Percentiles rank a stretch among this genome's conserved stretches.
Conservation (phyloP, 331 rosid species). For the Dryas integrifolia region DNA sequence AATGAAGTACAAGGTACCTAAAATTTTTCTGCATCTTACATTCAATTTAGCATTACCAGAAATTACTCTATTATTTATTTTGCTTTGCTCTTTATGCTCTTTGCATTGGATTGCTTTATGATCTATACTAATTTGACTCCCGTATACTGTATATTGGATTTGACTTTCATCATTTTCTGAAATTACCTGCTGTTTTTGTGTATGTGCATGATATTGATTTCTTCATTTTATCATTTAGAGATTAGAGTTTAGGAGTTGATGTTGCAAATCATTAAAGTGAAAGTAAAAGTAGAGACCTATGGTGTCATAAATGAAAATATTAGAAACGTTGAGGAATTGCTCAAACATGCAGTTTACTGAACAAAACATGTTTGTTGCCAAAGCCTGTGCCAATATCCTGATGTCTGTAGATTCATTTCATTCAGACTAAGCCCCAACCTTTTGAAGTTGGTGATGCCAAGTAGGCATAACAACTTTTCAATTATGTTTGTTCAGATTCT, state of each 20-base stretch:
- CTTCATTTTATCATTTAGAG: background rate
- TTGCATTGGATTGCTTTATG: background rate
- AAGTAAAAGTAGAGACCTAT: background rate
- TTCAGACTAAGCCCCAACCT: background rate
- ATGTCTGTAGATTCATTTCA: background rate
- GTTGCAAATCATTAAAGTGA: background rate
- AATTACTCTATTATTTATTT: background rate
- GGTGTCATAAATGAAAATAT: background rate
- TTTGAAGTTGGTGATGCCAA: background rate
- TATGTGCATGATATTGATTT: background rate
- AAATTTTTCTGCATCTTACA: constrained; percentile 9
- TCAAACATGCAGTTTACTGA: too few species aligned
- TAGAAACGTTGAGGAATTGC: too few species aligned
- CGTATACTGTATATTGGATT: background rate
- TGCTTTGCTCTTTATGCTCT: background rate
- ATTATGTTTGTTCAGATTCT: background rate
- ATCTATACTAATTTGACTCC: constrained; percentile 1
- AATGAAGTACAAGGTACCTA: constrained; percentile 56
- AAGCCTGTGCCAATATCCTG: too few species aligned
- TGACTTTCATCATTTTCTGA: constrained; percentile 4
- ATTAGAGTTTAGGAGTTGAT: background rate
- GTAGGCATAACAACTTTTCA: background rate
- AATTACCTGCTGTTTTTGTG: constrained; percentile 3
- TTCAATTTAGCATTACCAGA: constrained; percentile 12
- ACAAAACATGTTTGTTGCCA: too few species aligned